These are phyloP conservation scores for Linnemannia zychae DNA, from an alignment of 192 early-diverging fungal genomes.

Conservation along the genomic window DNA sequence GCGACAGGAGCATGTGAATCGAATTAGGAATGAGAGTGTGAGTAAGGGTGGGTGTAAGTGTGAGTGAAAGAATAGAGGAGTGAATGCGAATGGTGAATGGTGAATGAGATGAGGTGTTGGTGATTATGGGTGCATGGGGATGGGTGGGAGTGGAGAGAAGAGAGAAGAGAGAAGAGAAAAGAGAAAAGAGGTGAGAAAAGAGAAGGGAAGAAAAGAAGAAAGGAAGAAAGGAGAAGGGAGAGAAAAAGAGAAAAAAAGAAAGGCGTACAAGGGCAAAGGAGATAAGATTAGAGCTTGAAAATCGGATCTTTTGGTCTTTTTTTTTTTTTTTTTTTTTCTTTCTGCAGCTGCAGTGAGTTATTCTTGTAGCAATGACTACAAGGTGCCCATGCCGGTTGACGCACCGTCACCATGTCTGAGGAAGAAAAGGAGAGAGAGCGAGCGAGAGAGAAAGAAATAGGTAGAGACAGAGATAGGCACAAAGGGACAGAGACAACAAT, in stretches of 20 bases:
- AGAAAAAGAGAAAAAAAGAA: conserved; percentile 8
- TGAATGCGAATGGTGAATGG: background rate
- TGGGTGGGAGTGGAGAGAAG: background rate
- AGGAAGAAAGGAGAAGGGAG: conserved; percentile 6
- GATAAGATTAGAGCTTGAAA: background rate
- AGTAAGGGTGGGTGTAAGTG: background rate
- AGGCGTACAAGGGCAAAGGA: background rate
- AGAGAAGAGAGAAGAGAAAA: background rate
- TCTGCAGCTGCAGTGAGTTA: too few relatives aligned
- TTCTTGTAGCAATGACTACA: background rate
- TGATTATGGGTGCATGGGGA: conserved; percentile 7
- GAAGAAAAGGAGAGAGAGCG: background rate
- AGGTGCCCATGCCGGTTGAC: too few relatives aligned
- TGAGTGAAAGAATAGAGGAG: background rate
- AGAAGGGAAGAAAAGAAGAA: background rate
- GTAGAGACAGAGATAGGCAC: background rate
- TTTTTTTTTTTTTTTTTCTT: too few relatives aligned
- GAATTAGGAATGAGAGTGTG: background rate
- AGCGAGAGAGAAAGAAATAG: too few relatives aligned
- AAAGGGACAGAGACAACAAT: too few relatives aligned
- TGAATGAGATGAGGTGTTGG: background rate
- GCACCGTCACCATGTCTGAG: background rate
- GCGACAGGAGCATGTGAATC: conserved; percentile 51
- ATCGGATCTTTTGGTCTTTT: too few relatives aligned
- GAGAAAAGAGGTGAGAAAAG: background rate